Evolutionary conservation across 352 stramenopile species (phyloP), one percentile per base, ranked within the genome.

Genomic region (Globisporangium nunn): DNA sequence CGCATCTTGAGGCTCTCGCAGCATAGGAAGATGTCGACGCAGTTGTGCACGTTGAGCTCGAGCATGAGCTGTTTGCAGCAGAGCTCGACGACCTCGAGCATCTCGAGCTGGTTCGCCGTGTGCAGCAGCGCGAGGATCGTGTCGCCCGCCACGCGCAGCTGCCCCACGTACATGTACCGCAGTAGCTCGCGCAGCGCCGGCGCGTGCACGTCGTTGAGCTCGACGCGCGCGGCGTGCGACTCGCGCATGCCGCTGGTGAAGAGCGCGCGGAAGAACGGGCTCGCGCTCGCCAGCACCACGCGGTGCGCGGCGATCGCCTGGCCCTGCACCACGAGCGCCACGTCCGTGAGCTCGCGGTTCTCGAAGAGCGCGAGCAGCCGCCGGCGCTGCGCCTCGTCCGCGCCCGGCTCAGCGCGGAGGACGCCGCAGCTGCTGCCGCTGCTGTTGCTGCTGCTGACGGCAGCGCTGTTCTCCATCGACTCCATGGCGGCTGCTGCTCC

Each of bases 191-290:
- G 60, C 31, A 91, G 75, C 23, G 76, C 76, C 1, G 55, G 45
- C 40, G 61, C 46, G 30, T 84, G 66, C n/a, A 86, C 57, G 4
- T 73, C 76, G 49, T 78, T 66, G 18, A 91, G 64, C n/a, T 79
- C 68, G 52, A 91, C 66, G 41, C 70, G 58, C 17, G 62, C 56
- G 28, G 61, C 66, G 17, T 31, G 56, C 6, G 68, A 78, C 56
- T 91, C 81, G 35, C 76, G 75, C 81, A 91, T 87, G 40, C 81
- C 81, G 67, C 66, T 79, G 1, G 78, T 91, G 61, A 91, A 91
- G 5, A 91, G 65, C 45, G 81, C 81, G 52, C 75, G 67, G 59
- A 91, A 91, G 54, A 87, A 91, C 12, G 78, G 76, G 56, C 78
- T 88, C 23, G 74, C 72, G 2, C 67, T 66, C 41, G 78, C 78